Evolutionary conservation across 805 yeast species (phyloP).

Genomic region (Ogataea sp.): DNA sequence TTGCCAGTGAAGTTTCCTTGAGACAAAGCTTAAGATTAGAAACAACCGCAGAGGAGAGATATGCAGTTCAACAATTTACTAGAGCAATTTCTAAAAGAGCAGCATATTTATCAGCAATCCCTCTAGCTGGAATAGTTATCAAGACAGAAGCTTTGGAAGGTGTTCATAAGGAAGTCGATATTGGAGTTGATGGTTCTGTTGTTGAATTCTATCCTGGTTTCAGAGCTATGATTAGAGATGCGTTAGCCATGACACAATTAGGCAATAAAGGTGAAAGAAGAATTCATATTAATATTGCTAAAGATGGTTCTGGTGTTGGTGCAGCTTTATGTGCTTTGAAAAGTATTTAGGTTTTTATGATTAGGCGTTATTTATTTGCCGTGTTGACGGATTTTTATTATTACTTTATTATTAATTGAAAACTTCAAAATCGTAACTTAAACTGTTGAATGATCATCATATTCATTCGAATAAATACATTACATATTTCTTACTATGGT

Average conservation of each 20-base stretch:
- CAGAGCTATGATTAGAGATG: slow-evolving; percentile 72
- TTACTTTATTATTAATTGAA: no score
- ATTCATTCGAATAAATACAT: no score
- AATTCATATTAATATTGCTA: slow-evolving; percentile 71
- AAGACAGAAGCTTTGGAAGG: slow-evolving; percentile 61
- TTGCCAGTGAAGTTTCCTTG: slow-evolving; percentile 61
- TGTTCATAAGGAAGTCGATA: slow-evolving; percentile 67
- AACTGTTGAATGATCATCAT: no score
- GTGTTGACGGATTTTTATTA: no score
- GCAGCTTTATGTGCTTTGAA: slow-evolving; percentile 84
- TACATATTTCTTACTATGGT: no score
- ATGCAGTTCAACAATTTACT: slow-evolving; percentile 63
- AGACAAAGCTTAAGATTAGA: slow-evolving; percentile 61
- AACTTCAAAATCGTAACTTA: no score
- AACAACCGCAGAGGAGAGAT: slow-evolving; percentile 64
- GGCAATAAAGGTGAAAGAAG: slow-evolving; percentile 72
- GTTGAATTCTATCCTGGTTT: slow-evolving; percentile 91
- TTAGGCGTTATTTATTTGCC: no score
- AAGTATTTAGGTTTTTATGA: no score
- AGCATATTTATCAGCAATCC: slow-evolving; percentile 81
- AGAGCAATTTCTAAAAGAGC: slow-evolving; percentile 80
- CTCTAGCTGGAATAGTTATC: slow-evolving; percentile 72
- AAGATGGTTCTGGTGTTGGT: slow-evolving; percentile 96
- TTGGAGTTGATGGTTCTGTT: slow-evolving; percentile 94
- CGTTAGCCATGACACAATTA: slow-evolving; percentile 58